Evolutionary conservation across 192 early-diverging fungal species (phyloP).

Genomic region (Podila minutissima): DNA sequence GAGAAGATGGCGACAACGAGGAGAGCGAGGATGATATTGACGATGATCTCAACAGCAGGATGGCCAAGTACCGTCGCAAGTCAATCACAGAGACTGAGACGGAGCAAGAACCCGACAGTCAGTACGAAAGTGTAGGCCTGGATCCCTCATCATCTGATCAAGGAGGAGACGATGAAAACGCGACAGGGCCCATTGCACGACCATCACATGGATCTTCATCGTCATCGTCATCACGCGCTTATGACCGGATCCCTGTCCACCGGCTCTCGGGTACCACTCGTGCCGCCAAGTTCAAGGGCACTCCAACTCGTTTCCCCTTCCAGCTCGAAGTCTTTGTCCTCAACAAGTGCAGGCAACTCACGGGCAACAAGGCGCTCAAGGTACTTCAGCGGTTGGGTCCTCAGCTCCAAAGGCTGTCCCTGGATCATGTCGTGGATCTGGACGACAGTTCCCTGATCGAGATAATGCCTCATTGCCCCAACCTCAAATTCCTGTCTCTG

Average conservation of each 20-base stretch:
- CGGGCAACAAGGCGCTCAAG: slow-evolving; percentile 3
- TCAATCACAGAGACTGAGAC: slow-evolving; percentile 41
- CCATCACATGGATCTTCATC: not conserved
- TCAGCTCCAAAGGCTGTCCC: slow-evolving; percentile 8
- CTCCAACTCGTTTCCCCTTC: slow-evolving; percentile 24
- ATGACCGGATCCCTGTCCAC: slow-evolving; percentile 5
- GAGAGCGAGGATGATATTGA: not conserved
- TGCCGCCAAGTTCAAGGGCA: slow-evolving; percentile 39
- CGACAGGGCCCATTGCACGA: not conserved
- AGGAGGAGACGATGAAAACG: not conserved
- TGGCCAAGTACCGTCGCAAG: slow-evolving; percentile 5
- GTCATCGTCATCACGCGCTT: not conserved
- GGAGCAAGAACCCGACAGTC: slow-evolving; percentile 15
- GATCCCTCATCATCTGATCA: not conserved
- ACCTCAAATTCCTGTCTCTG: slow-evolving; percentile 6
- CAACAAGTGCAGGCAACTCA: slow-evolving; percentile 12
- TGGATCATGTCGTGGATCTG: slow-evolving; percentile 24
- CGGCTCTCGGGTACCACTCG: slow-evolving; percentile 24
- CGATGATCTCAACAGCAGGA: not conserved
- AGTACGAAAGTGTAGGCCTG: slow-evolving; percentile 1
- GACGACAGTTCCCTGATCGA: slow-evolving; percentile 6
- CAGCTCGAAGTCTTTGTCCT: slow-evolving; percentile 19
- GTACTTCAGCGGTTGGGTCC: slow-evolving; percentile 16
- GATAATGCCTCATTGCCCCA: slow-evolving; percentile 20
- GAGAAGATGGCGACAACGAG: slow-evolving; percentile 2